These are phyloP conservation scores for Perilla frutescens DNA, from an alignment of 257 asterid genomes.

Conservation along the genomic window DNA sequence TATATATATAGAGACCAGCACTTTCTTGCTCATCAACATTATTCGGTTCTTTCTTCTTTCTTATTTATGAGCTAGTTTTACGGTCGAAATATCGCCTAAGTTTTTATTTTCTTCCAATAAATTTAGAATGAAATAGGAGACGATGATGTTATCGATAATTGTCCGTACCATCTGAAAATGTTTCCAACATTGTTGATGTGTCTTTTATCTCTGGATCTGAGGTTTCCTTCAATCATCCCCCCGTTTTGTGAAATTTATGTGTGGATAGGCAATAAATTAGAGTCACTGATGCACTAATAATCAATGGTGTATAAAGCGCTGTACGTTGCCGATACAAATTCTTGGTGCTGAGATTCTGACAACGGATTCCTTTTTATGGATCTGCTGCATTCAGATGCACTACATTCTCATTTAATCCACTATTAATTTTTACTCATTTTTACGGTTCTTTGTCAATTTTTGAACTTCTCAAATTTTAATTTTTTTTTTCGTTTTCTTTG, in stretches of 20 bases:
- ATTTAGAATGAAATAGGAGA: no score
- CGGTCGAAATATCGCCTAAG: no score
- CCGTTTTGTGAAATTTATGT: neutral
- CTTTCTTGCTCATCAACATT: neutral
- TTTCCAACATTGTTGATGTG: neutral
- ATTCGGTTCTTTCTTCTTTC: neutral
- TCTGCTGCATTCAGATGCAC: conserved; percentile 57
- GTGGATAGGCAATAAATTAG: conserved; percentile 55
- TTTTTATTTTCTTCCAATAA: no score
- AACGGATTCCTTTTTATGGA: conserved; percentile 22
- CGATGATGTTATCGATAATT: neutral
- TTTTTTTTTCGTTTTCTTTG: neutral
- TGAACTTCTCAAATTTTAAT: no score
- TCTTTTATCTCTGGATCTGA: conserved; percentile 5
- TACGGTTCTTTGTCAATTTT: no score
- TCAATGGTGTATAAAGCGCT: conserved; percentile 65
- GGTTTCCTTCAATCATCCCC: neutral
- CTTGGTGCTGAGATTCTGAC: conserved; percentile 56
- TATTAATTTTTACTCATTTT: neutral
- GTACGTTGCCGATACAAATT: conserved; percentile 63
- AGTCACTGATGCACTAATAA: conserved; percentile 63
- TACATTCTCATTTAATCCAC: conserved; percentile 4
- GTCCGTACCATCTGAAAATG: neutral
- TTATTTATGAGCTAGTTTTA: no score
- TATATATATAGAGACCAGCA: neutral